Conservation (phyloP, 345 rosid genomes). For the Clausena lansium region DNA sequence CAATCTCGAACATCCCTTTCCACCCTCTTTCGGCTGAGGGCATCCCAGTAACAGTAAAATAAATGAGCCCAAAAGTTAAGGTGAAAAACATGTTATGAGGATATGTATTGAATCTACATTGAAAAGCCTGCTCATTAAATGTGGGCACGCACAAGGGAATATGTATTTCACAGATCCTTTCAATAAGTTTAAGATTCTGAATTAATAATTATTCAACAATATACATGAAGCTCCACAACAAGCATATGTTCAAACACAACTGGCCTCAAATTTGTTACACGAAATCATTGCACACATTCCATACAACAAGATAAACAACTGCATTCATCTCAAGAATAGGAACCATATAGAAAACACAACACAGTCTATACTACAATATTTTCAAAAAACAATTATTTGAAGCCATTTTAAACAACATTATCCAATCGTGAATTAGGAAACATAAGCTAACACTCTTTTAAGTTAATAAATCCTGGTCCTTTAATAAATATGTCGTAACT, state of each 20-base stretch:
- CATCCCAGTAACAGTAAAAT: slow-evolving; percentile 10
- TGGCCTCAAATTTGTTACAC: background rate
- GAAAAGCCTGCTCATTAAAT: background rate
- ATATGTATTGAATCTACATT: background rate
- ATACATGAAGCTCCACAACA: background rate
- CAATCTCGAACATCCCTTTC: slow-evolving; percentile 52
- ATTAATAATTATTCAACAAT: background rate
- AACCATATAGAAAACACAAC: background rate
- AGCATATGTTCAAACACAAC: background rate
- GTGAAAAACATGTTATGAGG: background rate
- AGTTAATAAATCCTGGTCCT: background rate
- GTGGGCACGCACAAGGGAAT: background rate
- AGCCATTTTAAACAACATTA: background rate
- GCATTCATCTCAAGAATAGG: background rate
- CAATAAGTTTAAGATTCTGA: background rate
- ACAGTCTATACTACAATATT: background rate
- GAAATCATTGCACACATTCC: background rate
- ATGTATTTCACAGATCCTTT: background rate
- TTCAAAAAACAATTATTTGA: background rate
- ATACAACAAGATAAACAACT: background rate
- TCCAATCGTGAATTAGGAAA: background rate
- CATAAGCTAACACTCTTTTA: background rate
- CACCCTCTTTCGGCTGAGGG: slow-evolving; percentile 62
- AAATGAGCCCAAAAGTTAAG: slow-evolving; percentile 11
- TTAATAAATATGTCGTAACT: background rate